A percentile compares a stretch with the other conserved stretches of the same genome.
Evolutionary conservation across 306 rosid species (phyloP).

Genomic region (Delonix regia): DNA sequence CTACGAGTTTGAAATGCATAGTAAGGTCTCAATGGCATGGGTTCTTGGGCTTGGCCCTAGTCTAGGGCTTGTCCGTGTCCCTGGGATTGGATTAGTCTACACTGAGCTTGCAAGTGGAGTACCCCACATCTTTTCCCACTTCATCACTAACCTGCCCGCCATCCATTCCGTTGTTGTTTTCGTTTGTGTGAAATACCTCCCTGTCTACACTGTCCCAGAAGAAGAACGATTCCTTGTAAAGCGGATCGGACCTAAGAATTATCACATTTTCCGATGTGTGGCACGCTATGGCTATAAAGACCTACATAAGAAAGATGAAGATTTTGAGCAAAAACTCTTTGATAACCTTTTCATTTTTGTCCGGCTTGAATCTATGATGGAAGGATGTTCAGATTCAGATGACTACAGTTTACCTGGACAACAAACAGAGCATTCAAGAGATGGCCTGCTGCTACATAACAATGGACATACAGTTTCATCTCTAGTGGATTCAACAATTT

Average conservation of each 20-base stretch:
- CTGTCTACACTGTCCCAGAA: conserved; percentile 88
- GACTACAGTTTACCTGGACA: conserved; percentile 62
- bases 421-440: conserved; percentile 48
- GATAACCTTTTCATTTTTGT: conserved; percentile 70
- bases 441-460: conserved; percentile 40
- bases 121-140: conserved; percentile 95
- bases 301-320: conserved; percentile 81
- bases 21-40: conserved; percentile 98
- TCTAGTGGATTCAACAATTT: conserved; percentile 47
- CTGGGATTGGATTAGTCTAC: conserved; percentile 92
- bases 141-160: conserved; percentile 95
- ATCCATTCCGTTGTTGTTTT: conserved; percentile 89
- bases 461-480: conserved; percentile 46
- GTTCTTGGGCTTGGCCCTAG: conserved; percentile 96
- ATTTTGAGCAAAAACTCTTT: conserved; percentile 86
- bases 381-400: conserved; percentile 87
- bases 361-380: conserved; percentile 85
- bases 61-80: conserved; percentile 95
- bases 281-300: conserved; percentile 93
- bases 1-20: conserved; percentile 81
- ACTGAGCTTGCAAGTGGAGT: conserved; percentile 95
- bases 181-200: conserved; percentile 92
- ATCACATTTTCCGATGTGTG: conserved; percentile 92
- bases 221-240: conserved; percentile 89
- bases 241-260: conserved; percentile 83